Evolutionary conservation across 2,329 filamentous ascomycete species (phyloP).

Genomic region (Cladosporium colombiae): DNA sequence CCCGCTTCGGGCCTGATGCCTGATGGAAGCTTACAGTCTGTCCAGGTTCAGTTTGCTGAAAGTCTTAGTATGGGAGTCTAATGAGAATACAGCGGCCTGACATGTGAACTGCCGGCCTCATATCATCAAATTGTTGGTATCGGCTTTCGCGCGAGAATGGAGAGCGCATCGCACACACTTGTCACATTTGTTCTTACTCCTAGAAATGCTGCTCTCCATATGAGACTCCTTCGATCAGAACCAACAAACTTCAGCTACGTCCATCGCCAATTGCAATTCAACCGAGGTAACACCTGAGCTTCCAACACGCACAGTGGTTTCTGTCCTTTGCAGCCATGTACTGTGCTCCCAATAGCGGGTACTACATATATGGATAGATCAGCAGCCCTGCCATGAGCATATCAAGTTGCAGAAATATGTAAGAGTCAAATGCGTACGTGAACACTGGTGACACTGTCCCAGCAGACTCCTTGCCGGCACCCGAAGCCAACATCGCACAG

Average conservation of each 20-base stretch:
- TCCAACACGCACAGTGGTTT: not conserved
- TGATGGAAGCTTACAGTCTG: not conserved
- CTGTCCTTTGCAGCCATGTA: not conserved
- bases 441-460: not conserved
- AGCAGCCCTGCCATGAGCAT: not conserved
- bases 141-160: not conserved
- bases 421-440: not conserved
- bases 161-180: not conserved
- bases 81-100: not conserved
- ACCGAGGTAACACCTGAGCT: not conserved
- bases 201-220: too few species aligned
- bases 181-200: too few species aligned
- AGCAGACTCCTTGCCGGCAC: slow-evolving; percentile 4
- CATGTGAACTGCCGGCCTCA: not conserved
- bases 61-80: not conserved
- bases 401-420: not conserved
- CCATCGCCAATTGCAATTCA: not conserved
- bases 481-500: not conserved
- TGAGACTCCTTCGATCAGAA: not conserved
- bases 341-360: not conserved
- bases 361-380: not conserved
- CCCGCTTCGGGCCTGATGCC: slow-evolving; percentile 5
- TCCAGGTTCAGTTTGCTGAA: not conserved
- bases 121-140: not conserved
- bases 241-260: not conserved